A percentile compares a stretch with the other conserved stretches of the same genome.
phyloP scores from a whole-genome alignment of 1,284 basidiomycete species.

The Hemileia vastatrix region DNA sequence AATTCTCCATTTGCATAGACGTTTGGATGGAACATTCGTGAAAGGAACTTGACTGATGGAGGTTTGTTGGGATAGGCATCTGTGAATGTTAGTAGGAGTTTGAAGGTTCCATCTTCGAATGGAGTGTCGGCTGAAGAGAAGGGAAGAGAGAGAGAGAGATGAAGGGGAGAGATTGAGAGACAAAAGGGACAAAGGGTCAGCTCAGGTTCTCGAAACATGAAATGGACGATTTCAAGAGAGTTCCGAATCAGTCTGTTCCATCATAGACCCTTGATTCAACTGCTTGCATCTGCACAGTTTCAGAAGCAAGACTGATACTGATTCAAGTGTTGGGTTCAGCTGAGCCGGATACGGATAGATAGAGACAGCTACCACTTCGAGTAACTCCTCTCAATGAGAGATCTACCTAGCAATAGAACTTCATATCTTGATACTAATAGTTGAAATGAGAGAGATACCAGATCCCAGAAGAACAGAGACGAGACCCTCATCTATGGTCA shows the following conservation, averaged over 20 bases:
- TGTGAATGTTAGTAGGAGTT: conserved; percentile 85
- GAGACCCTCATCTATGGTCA: no score
- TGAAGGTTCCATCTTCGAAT: conserved; percentile 98
- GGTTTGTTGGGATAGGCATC: conserved; percentile 99
- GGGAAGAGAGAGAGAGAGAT: no score
- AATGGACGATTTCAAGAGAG: neutral
- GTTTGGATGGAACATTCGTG: conserved; percentile 97
- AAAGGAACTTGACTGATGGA: conserved; percentile 90
- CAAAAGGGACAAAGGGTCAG: conserved; percentile 24
- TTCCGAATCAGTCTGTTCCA: neutral
- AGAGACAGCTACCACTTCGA: no score
- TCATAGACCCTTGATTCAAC: neutral
- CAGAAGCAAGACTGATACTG: neutral
- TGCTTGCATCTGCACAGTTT: neutral
- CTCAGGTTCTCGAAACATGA: neutral
- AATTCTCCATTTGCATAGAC: conserved; percentile 98
- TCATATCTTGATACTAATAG: no score
- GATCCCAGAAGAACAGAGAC: no score
- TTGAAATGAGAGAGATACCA: no score
- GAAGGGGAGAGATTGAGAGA: neutral
- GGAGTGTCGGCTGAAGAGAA: conserved; percentile 74
- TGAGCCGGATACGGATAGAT: no score
- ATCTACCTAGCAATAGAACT: no score
- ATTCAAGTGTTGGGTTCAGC: no score
- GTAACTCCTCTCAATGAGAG: no score